phyloP scores from a whole-genome alignment of 2,329 filamentous ascomycete species.

The Rhexocercosporidium sp. region DNA sequence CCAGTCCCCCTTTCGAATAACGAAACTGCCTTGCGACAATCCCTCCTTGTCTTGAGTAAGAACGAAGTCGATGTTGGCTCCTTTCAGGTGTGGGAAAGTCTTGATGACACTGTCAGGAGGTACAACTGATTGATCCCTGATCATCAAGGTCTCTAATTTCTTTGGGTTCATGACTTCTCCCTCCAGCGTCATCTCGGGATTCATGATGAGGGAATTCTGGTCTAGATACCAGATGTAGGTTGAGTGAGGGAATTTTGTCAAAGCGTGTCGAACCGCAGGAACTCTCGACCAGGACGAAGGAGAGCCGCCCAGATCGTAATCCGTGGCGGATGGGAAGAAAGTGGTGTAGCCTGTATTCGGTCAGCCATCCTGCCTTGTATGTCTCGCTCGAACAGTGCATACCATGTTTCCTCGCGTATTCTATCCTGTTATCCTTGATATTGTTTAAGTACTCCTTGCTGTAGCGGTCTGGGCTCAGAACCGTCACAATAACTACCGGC shows the following conservation, averaged over 20 bases:
- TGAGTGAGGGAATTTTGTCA: constrained; percentile 77
- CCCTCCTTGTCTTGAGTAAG: constrained; percentile 85
- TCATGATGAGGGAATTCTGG: constrained; percentile 87
- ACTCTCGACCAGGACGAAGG: constrained; percentile 76
- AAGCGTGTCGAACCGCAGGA: constrained; percentile 86
- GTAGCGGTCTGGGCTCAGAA: constrained; percentile 71
- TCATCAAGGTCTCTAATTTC: constrained; percentile 78
- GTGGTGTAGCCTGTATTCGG: constrained; percentile 74
- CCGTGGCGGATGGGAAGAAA: constrained; percentile 77
- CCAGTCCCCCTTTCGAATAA: constrained; percentile 87
- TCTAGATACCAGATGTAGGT: constrained; percentile 89
- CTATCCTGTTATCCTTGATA: constrained; percentile 80
- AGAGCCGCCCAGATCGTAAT: constrained; percentile 72
- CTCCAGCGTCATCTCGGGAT: constrained; percentile 72
- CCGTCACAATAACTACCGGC: constrained; percentile 80
- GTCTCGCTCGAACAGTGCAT: constrained; percentile 41
- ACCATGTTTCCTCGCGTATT: constrained; percentile 90
- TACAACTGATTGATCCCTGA: constrained; percentile 84
- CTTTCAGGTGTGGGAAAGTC: constrained; percentile 83
- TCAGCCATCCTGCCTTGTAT: constrained; percentile 26
- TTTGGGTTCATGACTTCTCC: constrained; percentile 70
- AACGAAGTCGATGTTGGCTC: constrained; percentile 79
- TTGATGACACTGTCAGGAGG: constrained; percentile 97
- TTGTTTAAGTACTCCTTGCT: constrained; percentile 71
- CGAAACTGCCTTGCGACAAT: constrained; percentile 75